phyloP scores from a whole-genome alignment of 2,329 filamentous ascomycete species.

The Parastagonospora nodorum region DNA sequence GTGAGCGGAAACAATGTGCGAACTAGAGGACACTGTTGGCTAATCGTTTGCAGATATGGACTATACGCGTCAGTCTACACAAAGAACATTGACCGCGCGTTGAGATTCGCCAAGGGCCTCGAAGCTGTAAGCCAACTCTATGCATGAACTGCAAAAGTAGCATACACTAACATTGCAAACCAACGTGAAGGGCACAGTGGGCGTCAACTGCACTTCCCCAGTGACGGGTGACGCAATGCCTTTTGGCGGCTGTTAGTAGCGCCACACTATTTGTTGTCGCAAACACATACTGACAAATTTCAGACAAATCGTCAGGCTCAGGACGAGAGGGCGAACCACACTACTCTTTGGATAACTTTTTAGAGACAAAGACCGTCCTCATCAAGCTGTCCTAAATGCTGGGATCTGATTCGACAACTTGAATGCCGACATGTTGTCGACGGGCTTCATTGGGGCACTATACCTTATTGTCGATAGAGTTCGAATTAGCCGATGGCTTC shows the following conservation, averaged over 20 bases:
- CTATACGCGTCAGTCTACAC: constrained; percentile 87
- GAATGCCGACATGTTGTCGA: constrained; percentile 1
- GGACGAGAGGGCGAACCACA: constrained; percentile 42
- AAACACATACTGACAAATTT: background rate
- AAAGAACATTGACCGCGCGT: constrained; percentile 43
- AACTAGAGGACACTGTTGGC: background rate
- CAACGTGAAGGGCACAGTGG: constrained; percentile 33
- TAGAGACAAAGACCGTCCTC: constrained; percentile 42
- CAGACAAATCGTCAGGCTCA: constrained; percentile 41
- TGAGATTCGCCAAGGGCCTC: constrained; percentile 48
- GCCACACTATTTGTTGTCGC: background rate
- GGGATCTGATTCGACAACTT: constrained; percentile 8
- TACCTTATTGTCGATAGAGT: constrained; percentile 7
- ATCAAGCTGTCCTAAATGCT: constrained; percentile 31
- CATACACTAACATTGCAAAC: too few species aligned
- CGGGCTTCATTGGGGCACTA: constrained; percentile 2
- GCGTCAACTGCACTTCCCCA: constrained; percentile 48
- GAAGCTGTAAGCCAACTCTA: constrained; percentile 31
- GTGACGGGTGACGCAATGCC: constrained; percentile 42
- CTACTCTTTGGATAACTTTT: constrained; percentile 39
- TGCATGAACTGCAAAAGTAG: too few species aligned
- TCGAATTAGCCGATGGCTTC: constrained; percentile 20
- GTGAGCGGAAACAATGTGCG: constrained; percentile 15
- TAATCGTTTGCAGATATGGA: constrained; percentile 62
- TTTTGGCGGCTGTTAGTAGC: constrained; percentile 43